Evolutionary conservation across 305 asterid genomes (phyloP).

Genomic region (Petunia hybrid): DNA sequence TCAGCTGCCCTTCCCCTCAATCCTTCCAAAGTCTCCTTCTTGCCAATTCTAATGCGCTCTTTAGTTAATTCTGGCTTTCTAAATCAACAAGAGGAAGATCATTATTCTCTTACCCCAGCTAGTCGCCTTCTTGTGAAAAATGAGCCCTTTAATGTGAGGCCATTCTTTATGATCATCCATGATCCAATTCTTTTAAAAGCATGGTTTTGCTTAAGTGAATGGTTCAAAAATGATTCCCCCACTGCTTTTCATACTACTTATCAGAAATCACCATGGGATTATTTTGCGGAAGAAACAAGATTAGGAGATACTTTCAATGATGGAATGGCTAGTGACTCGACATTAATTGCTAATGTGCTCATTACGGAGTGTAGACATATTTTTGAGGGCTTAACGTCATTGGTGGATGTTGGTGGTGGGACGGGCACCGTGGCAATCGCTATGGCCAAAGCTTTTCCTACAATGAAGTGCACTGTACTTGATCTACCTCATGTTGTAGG

Average conservation of each 20-base stretch:
- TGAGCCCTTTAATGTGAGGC: no score
- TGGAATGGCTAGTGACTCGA: conserved; percentile 26
- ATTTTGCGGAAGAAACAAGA: background rate
- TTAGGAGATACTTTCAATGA: conserved; percentile 14
- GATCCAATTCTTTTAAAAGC: conserved; percentile 27
- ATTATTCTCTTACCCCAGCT: background rate
- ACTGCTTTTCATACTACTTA: conserved; percentile 22
- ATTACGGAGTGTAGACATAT: background rate
- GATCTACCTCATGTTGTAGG: background rate
- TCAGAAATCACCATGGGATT: conserved; percentile 12
- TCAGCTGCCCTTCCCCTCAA: conserved; percentile 9
- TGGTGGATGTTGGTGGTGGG: background rate
- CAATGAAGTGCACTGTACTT: conserved; percentile 5
- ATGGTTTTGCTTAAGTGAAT: background rate
- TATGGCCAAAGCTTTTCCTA: conserved; percentile 23
- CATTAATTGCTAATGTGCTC: background rate
- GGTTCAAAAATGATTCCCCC: background rate
- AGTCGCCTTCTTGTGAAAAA: no score
- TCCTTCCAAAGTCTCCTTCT: background rate
- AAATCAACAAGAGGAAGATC: background rate
- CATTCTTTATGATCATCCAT: background rate
- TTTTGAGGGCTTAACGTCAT: background rate
- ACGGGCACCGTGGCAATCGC: conserved; percentile 16
- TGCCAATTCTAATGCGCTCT: conserved; percentile 20
- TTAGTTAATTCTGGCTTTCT: conserved; percentile 21